Conservation (phyloP, 106 monocot species). For the Platanthera zijinensis region DNA sequence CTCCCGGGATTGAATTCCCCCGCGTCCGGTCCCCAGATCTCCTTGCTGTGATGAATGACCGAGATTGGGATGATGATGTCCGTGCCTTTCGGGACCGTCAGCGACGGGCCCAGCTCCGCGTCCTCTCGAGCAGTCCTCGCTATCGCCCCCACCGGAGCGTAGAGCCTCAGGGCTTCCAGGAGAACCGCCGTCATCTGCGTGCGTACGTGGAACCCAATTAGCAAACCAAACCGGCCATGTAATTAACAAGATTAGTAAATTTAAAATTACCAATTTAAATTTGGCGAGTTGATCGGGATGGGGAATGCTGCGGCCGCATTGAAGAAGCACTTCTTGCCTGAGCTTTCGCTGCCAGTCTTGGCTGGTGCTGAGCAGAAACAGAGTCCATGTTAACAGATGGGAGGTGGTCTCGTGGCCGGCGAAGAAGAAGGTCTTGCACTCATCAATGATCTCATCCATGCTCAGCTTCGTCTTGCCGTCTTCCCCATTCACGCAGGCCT, state of each 20-base stretch:
- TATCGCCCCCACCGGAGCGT: constrained; percentile 21
- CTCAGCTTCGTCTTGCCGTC: constrained; percentile 17
- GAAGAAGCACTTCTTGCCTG: constrained; percentile 38
- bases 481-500: constrained; percentile 17
- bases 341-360: constrained; percentile 59
- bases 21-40: constrained; percentile 44
- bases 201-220: too few relatives aligned
- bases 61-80: constrained; percentile 25
- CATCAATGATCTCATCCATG: constrained; percentile 58
- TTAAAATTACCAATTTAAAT: constrained; percentile 33
- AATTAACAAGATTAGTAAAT: too few relatives aligned
- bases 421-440: constrained; percentile 82
- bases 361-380: constrained; percentile 43
- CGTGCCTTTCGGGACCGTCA: constrained; percentile 26
- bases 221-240: background rate
- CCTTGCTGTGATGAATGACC: constrained; percentile 32
- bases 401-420: constrained; percentile 63
- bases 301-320: constrained; percentile 39
- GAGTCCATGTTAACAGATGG: constrained; percentile 49
- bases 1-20: constrained; percentile 45
- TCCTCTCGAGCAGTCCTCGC: constrained; percentile 18
- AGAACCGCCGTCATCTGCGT: constrained; percentile 42
- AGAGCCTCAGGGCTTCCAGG: constrained; percentile 45
- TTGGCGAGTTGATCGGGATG: constrained; percentile 29
- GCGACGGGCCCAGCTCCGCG: constrained; percentile 21